These are phyloP conservation scores for Penicillium occitanis DNA, from an alignment of 2,329 filamentous ascomycete species.

Conservation along the genomic window DNA sequence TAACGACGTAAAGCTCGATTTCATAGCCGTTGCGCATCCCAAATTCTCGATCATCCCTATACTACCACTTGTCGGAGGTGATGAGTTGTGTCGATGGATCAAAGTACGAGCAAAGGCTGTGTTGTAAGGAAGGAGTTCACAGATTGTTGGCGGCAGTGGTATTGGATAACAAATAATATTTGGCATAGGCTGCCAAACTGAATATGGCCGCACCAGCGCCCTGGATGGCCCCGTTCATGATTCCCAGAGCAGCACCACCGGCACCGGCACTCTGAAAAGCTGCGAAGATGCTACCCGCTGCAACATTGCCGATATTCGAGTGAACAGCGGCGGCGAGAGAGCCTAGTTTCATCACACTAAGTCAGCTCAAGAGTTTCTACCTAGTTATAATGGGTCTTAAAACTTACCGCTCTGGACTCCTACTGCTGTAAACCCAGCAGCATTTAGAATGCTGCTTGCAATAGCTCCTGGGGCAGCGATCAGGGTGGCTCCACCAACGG, in stretches of 20 bases:
- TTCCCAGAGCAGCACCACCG: not conserved
- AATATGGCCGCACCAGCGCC: not conserved
- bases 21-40: too few relatives aligned
- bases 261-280: slow-evolving; percentile 7
- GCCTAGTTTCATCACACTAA: not conserved
- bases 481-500: not conserved
- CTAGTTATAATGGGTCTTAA: too few relatives aligned
- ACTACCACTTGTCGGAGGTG: too few relatives aligned
- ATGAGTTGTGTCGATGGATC: too few relatives aligned
- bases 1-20: too few relatives aligned
- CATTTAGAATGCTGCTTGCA: not conserved
- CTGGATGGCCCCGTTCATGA: not conserved
- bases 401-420: not conserved
- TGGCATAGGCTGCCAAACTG: not conserved
- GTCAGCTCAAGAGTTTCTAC: not conserved
- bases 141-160: too few relatives aligned
- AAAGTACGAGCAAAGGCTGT: too few relatives aligned
- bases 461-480: not conserved
- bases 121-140: too few relatives aligned
- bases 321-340: not conserved
- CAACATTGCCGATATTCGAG: not conserved
- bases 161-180: too few relatives aligned
- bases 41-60: too few relatives aligned
- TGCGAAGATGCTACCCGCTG: not conserved
- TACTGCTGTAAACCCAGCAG: not conserved